A percentile compares a stretch with the other conserved stretches of the same genome.
These are phyloP conservation scores for Pouteria campechiana DNA, from an alignment of 179 eudicot species.

Conservation along the genomic window DNA sequence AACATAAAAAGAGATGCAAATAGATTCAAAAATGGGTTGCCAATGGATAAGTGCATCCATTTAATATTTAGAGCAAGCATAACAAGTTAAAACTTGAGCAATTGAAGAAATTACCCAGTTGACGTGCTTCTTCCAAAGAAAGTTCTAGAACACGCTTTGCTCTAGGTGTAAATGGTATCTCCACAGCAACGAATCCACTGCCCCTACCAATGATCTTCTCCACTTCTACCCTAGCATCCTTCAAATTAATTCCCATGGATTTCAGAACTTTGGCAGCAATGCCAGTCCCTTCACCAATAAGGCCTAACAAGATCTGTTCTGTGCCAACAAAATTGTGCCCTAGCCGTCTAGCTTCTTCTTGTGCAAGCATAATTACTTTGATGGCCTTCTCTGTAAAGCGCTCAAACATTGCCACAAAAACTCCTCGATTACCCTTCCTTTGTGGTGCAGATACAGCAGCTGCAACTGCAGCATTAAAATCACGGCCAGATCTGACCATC, in stretches of 20 bases:
- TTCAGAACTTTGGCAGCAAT: conserved; percentile 94
- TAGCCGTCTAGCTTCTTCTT: conserved; percentile 87
- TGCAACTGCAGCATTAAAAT: conserved; percentile 48
- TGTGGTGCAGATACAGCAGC: conserved; percentile 29
- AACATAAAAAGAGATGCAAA: too few relatives aligned
- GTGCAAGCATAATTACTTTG: conserved; percentile 94
- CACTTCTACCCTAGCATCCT: conserved; percentile 94
- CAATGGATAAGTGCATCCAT: too few relatives aligned
- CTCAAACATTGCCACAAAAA: conserved; percentile 80
- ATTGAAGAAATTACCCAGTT: conserved; percentile 58
- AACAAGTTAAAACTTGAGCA: too few relatives aligned
- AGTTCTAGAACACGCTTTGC: conserved; percentile 92
- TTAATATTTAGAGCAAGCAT: too few relatives aligned
- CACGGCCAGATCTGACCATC: conserved; percentile 23
- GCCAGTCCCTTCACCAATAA: conserved; percentile 95
- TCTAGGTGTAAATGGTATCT: conserved; percentile 93
- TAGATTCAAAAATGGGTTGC: too few relatives aligned
- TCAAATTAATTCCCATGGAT: conserved; percentile 89
- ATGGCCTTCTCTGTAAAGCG: conserved; percentile 94
- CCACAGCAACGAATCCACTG: conserved; percentile 85
- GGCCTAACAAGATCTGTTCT: conserved; percentile 86
- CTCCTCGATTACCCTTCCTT: conserved; percentile 41
- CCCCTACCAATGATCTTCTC: conserved; percentile 97
- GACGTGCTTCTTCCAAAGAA: conserved; percentile 86
- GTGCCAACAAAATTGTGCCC: conserved; percentile 98